Evolutionary conservation across 768 basidiomycete genomes (phyloP), one percentile per base, ranked within the genome.

Genomic region (Leccinum ochraceum): DNA sequence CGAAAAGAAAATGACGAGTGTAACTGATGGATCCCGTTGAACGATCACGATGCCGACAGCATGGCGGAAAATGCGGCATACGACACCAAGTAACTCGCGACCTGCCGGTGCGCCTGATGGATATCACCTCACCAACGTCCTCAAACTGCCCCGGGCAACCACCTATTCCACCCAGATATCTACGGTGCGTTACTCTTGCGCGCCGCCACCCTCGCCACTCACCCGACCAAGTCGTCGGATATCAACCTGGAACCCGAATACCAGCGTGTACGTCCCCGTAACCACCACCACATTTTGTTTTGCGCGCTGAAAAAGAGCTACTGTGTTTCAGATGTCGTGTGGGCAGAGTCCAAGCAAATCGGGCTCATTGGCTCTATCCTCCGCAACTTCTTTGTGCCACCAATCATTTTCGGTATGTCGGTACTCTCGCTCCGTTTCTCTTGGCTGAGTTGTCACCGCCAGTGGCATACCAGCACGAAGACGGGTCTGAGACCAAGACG

Each of bases 331-430:
- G 90, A 86, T 50, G 84, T 93, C 39, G 92, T 94, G 1, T 94
- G 91, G 92, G 79, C 88, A 0, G 87, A 89, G 61, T 65, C 77
- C 3, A 92, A 92, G 72, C 89, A 92, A 71, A 82, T 86, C 22
- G 83, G 84, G 1, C 78, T 94, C 28, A 85, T 94, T 46, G 92
- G 92, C 69, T 90, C 88, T 2, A 79, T 92, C 13, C 83, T 89
- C 62, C 85, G 87, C 48, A 91, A 92, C 67, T 91, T 86, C 61
- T 91, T 90, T 58, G 82, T 94, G 10, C 91, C 92, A 0, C 88
- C 91, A 0, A 79, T 93, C 26, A 87, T 93, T 11, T 92, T 94
- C 62, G 81, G 86, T 86, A 62, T 24, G 81, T 4, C 1, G 30
- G 30, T 30, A 30, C 30, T 30, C 30, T 30, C 34, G 34, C 34